Evolutionary conservation across 345 rosid genomes (phyloP), one percentile per base, ranked within the genome.

Genomic region (Salix exigua): DNA sequence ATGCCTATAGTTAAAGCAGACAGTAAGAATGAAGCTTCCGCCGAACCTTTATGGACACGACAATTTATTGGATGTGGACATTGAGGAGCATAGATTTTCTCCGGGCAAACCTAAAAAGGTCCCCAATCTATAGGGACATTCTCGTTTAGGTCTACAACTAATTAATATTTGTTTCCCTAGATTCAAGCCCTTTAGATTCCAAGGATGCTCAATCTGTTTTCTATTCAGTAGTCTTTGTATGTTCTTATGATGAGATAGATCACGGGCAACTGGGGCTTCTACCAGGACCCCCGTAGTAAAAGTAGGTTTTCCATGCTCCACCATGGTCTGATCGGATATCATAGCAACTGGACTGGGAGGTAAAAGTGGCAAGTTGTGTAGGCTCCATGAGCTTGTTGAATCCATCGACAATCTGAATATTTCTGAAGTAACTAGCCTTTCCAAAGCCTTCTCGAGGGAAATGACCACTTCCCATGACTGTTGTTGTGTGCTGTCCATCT

Each of bases 391-490:
- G 83, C 23, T 73, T 73, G 64, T 81, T 81, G 62, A 74, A 48
- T 23, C 65, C 83, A 62, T 81, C 83, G 31, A 81, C 80, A 35
- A 73, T 37, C 40, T 60, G 74, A 28, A 80, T 46, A 40, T 82
- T 81, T 60, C 65, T 73, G 68, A 85, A 75, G 60, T 62, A 88
- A 44, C 85, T 60, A 13, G 91, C 73, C 14, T 73, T 86, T 21
- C 84, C 74, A 48, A 62, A 82, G 38, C 89, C 85, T 71, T 75
- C 80, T 6, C 60, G 66, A 1, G 87, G 80, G 11, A 86, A 88
- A 72, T 68, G 82, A 0, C 88, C 87, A 66, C 91, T 86, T 11
- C 89, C 89, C 89, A 86, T 88, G 2, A 73, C 75, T 7, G 87
- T 85, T 1, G 73, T 7, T 0, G 91, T 82, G 68, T 86, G 89